phyloP scores from a whole-genome alignment of 805 yeast species.

The Debaryomyces tyrocola region DNA sequence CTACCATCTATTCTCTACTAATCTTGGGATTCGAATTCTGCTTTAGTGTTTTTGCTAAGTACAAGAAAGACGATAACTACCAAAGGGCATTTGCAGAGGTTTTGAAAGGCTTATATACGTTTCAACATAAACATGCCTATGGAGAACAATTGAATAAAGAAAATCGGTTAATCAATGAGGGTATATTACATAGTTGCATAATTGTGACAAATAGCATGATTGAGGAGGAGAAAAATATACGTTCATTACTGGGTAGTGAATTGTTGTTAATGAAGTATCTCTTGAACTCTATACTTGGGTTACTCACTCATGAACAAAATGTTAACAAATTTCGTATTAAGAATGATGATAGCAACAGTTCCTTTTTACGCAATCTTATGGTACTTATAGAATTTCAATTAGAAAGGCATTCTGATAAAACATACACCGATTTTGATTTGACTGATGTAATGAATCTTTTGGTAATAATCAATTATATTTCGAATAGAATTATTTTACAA shows the following conservation, averaged over 20 bases:
- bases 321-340: background rate
- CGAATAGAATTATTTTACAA: slow-evolving; percentile 3
- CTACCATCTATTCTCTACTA: slow-evolving; percentile 11
- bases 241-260: background rate
- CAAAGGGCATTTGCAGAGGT: slow-evolving; percentile 17
- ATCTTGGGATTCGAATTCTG: slow-evolving; percentile 15
- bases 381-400: slow-evolving; percentile 6
- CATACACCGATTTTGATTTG: slow-evolving; percentile 3
- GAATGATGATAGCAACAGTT: background rate
- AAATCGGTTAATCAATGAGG: slow-evolving; percentile 1
- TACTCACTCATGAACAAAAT: background rate
- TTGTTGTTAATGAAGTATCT: background rate
- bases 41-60: background rate
- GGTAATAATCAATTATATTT: slow-evolving; percentile 8
- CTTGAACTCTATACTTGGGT: slow-evolving; percentile 3
- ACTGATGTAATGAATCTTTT: slow-evolving; percentile 9
- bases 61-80: background rate
- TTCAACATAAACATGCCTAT: slow-evolving; percentile 17
- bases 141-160: slow-evolving; percentile 5
- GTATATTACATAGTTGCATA: background rate
- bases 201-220: background rate
- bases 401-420: background rate
- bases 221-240: background rate
- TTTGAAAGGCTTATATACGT: slow-evolving; percentile 24
- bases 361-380: slow-evolving; percentile 5